These are phyloP conservation scores for Stagonosporopsis chrysanthemi DNA, from an alignment of 2,329 filamentous ascomycete species.

Conservation along the genomic window DNA sequence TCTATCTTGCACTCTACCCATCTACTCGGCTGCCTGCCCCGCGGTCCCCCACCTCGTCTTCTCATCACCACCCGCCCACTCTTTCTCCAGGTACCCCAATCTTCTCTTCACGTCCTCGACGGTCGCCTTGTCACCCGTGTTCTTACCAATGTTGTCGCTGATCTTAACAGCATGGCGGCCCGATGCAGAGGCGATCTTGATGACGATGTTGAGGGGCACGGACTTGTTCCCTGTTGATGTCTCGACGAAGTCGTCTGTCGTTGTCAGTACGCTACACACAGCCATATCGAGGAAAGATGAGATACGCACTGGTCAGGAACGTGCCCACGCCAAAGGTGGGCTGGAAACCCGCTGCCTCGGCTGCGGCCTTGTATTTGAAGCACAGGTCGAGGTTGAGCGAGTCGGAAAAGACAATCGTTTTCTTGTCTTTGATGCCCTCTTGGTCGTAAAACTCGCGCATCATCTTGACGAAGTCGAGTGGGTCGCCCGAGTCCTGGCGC, in stretches of 20 bases:
- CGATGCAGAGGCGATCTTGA: constrained; percentile 87
- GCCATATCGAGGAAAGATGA: not conserved
- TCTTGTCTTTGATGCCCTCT: constrained; percentile 78
- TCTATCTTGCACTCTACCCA: not conserved
- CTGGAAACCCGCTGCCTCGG: constrained; percentile 80
- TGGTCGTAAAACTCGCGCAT: constrained; percentile 83
- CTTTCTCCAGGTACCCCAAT: constrained; percentile 84
- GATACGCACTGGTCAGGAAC: constrained; percentile 84
- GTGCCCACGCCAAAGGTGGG: constrained; percentile 95
- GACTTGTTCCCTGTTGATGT: constrained; percentile 80
- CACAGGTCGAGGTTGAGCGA: constrained; percentile 91
- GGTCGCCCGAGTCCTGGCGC: constrained; percentile 90
- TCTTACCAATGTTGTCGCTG: constrained; percentile 87
- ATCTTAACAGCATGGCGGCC: constrained; percentile 90
- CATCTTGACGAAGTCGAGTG: constrained; percentile 76
- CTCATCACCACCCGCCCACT: constrained; percentile 86
- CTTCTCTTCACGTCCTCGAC: constrained; percentile 84
- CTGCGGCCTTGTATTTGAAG: constrained; percentile 84
- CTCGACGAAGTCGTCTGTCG: constrained; percentile 79
- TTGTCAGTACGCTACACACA: constrained; percentile 21
- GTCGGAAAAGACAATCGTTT: constrained; percentile 94
- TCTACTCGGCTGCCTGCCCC: constrained; percentile 27
- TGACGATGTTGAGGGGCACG: constrained; percentile 93
- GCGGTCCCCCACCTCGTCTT: constrained; percentile 76
- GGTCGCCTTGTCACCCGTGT: constrained; percentile 83